Base-by-base conservation (phyloP, 139 green algal species). In the Picochlorum sp. region DNA sequence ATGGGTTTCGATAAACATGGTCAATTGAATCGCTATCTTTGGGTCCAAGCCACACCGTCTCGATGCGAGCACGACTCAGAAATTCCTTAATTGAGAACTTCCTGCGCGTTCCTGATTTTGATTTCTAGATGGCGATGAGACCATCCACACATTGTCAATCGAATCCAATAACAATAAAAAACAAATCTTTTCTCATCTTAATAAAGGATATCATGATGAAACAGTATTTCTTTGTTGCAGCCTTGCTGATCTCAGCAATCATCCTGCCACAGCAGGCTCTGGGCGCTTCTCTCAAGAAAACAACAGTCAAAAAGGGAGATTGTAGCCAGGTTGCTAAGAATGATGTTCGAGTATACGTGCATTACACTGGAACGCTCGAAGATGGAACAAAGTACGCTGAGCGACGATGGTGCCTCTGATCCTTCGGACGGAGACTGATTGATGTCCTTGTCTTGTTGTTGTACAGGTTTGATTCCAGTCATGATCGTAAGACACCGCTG, bases 401-500 rank as follows among this genome's bases (percentile, higher is more conserved):
- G 6, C 45, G 4, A 20, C 4, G 14, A 6, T 23, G 15, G 47
- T 7, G 11, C 47, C 16, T 52, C 16, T 9, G 18, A 13, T 52
- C 47, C 18, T 7, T 8, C 47, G 47, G 24, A 21, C 47, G 13
- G 16, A 9, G 18, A 23, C 16, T 52, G 47, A 30, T 65, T 49
- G 16, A 52, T 52, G 23, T 52, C 18, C 2, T 18, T 20, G 10
- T 20, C n/a, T n/a, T n/a, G n/a, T 18, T 20, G 10, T 52, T 20
- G 18, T 8, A 13, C 47, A 60, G 70, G 62, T 77, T 78, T 57
- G 71, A 78, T 31, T 51, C 71, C 3, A 62, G 34, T 13, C 67
- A 70, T 26, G 66, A 78, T 59, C 21, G 71, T 8, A 70, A 70
- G 44, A n/a, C 72, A 34, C 71, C 71, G 2, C 68, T 78, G 15